Evolutionary conservation across 805 yeast genomes (phyloP), one percentile per base, ranked within the genome.

Genomic region (Huiozyma sinensis): DNA sequence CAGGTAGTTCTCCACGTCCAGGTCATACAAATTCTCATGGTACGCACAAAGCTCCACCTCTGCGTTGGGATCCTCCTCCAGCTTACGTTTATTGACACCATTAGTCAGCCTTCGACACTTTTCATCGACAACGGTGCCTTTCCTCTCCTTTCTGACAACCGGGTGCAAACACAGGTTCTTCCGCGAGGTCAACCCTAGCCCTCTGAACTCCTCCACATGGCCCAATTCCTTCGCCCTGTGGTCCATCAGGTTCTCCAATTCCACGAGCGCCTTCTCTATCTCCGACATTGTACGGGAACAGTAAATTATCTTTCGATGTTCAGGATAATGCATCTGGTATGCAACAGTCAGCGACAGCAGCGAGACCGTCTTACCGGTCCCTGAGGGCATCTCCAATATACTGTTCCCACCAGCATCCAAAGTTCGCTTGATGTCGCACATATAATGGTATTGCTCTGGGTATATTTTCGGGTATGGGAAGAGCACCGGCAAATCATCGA

Each of bases 241-340:
- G 44, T 78, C 85, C 97, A 92, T 92, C 55, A 92, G 71, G 44
- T 77, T 79, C 49, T 84, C 80, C 69, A 92, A 71, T 68, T 92
- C 99, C 6, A 90, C 86, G 58, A 92, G 68, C 0, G 98, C 97
- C 66, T 92, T 92, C 66, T 92, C 98, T 61, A 92, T 92, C 67
- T 92, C 99, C 8, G 97, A 86, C 97, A 92, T 92, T 32, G 99
- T 92, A 73, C 99, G 97, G 5, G 98, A 92, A 64, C 99, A 92
- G 65, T 92, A 92, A 6, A 92, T 86, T 52, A 92, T 80, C 70
- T 90, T 92, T 45, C 66, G 68, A 58, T 87, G 95, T 57, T 90
- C 97, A 7, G 96, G 95, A 61, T 90, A 89, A 58, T 76, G 77
- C 85, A 86, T 79, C 62, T 92, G 99, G 64, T 92, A 92, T 10